Evolutionary conservation across 2,329 filamentous ascomycete genomes (phyloP).

Genomic region (Niveomyces coronatus): DNA sequence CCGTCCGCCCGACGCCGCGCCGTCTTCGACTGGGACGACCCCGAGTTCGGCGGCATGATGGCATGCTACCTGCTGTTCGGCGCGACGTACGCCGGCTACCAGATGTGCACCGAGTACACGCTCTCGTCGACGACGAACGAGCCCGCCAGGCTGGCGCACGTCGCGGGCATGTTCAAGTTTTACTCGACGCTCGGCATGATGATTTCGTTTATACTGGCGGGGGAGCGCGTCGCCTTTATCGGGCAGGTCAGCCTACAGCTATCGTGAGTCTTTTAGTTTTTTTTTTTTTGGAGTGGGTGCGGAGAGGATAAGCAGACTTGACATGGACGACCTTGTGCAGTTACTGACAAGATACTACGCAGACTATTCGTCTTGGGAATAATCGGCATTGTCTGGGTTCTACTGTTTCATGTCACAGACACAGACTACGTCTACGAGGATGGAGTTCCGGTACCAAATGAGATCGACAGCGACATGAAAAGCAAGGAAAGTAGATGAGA

Average conservation of each 20-base stretch:
- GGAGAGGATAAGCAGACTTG: too few species aligned
- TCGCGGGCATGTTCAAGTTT: slow-evolving; percentile 7
- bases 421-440: slow-evolving; percentile 1
- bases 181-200: slow-evolving; percentile 8
- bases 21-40: neutral
- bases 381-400: slow-evolving; percentile 4
- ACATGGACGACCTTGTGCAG: neutral
- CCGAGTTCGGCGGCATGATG: neutral
- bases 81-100: slow-evolving; percentile 5
- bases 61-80: slow-evolving; percentile 4
- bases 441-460: neutral
- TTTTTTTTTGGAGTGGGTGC: too few species aligned
- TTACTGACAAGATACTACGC: neutral
- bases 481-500: neutral
- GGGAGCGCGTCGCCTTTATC: slow-evolving; percentile 4
- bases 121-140: slow-evolving; percentile 3
- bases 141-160: slow-evolving; percentile 1
- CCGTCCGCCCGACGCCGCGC: neutral
- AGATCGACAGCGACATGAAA: neutral
- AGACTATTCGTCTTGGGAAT: slow-evolving; percentile 2
- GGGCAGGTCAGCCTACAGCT: slow-evolving; percentile 2
- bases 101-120: slow-evolving; percentile 7
- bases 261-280: neutral
- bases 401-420: slow-evolving; percentile 4
- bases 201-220: slow-evolving; percentile 5